A percentile compares a stretch with the other conserved stretches of the same genome.
These are phyloP conservation scores for Cryptosporidium canis DNA, from an alignment of 169 alveolate genomes.

Conservation along the genomic window DNA sequence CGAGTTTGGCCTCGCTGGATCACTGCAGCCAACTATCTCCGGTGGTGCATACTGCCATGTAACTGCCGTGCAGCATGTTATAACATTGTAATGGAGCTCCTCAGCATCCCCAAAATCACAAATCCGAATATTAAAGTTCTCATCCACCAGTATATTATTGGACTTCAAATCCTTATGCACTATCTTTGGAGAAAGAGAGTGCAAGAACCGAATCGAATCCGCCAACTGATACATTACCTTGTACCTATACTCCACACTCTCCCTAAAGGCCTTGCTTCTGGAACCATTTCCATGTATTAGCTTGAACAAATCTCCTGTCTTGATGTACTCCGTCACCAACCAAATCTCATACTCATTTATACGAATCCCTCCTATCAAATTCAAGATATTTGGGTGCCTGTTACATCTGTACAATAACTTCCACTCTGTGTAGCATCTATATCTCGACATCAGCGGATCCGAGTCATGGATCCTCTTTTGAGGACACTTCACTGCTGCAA, in stretches of 20 bases:
- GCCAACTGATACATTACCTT: slow-evolving; percentile 70
- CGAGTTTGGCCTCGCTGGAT: slow-evolving; percentile 72
- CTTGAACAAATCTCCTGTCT: slow-evolving; percentile 69
- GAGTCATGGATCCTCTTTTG: slow-evolving; percentile 59
- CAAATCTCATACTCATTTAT: slow-evolving; percentile 69
- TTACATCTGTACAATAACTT: slow-evolving; percentile 53
- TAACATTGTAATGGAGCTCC: slow-evolving; percentile 47
- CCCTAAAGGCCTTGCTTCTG: slow-evolving; percentile 14
- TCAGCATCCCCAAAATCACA: slow-evolving; percentile 89
- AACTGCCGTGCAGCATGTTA: slow-evolving; percentile 74
- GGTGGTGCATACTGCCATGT: slow-evolving; percentile 77
- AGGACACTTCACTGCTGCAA: slow-evolving; percentile 76
- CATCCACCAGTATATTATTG: slow-evolving; percentile 87
- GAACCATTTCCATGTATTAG: slow-evolving; percentile 44
- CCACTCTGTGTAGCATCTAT: slow-evolving; percentile 74
- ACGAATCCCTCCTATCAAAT: slow-evolving; percentile 67
- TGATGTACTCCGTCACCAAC: slow-evolving; percentile 71
- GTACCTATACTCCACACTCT: slow-evolving; percentile 23
- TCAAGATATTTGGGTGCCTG: slow-evolving; percentile 70
- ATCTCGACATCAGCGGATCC: slow-evolving; percentile 72
- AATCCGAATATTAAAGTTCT: slow-evolving; percentile 81
- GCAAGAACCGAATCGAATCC: slow-evolving; percentile 63
- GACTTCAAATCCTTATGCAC: slow-evolving; percentile 92
- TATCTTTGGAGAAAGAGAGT: slow-evolving; percentile 82
- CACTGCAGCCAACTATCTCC: slow-evolving; percentile 72